Evolutionary conservation across 202 grass and related monocot genomes (phyloP).

Genomic region (Schoenoplectus triqueter): DNA sequence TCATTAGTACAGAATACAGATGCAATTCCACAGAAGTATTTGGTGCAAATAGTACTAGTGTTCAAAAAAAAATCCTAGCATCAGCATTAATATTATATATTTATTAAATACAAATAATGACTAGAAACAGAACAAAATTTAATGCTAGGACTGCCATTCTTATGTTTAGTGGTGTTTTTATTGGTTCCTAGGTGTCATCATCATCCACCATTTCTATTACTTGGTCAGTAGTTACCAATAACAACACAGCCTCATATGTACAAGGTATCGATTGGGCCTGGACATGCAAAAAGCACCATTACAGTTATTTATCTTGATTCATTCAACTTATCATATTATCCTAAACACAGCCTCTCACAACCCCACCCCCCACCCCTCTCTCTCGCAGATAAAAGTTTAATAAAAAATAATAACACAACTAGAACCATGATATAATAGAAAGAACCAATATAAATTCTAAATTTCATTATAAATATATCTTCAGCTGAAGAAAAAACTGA

Average conservation of each 20-base stretch:
- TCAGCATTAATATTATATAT: background rate
- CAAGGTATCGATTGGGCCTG: background rate
- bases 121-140: background rate
- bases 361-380: background rate
- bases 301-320: background rate
- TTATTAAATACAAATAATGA: slow-evolving; percentile 3
- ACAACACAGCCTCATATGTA: background rate
- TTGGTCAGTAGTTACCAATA: background rate
- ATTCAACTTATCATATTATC: background rate
- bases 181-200: background rate
- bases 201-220: background rate
- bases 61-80: background rate
- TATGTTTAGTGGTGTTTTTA: background rate
- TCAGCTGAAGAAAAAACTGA: background rate
- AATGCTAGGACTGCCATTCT: background rate
- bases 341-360: background rate
- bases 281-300: background rate
- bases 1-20: background rate
- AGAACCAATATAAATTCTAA: background rate
- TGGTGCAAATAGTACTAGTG: background rate
- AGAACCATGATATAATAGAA: background rate
- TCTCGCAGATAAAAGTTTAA: background rate
- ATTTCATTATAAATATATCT: background rate
- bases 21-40: background rate
- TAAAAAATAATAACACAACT: background rate